A percentile compares a stretch with the other conserved stretches of the same genome.
phyloP scores from a whole-genome alignment of 495 filamentous ascomycete genomes.

The Hypomontagnella monticulosa region DNA sequence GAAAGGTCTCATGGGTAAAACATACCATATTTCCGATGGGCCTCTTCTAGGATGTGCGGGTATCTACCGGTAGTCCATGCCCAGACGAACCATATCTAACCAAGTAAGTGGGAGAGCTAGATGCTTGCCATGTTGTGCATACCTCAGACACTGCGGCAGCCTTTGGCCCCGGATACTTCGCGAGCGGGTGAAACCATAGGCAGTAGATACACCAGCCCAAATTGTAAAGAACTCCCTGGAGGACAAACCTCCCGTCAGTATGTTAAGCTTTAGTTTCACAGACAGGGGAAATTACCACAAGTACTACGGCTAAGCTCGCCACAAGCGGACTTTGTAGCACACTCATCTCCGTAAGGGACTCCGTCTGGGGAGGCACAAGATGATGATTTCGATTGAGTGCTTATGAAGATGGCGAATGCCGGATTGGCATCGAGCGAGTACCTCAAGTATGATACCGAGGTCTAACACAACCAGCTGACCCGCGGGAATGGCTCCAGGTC shows the following conservation, averaged over 20 bases:
- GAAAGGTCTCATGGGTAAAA: not conserved
- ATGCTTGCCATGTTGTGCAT: not conserved
- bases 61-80: constrained; percentile 37
- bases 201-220: constrained; percentile 44
- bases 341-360: constrained; percentile 1
- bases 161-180: constrained; percentile 55
- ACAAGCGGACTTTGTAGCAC: not conserved
- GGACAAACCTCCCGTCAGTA: constrained; percentile 5
- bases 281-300: not conserved
- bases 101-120: not conserved
- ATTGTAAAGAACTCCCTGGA: constrained; percentile 27
- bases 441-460: too few relatives aligned
- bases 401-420: not conserved
- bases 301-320: not conserved
- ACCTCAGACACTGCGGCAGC: constrained; percentile 47
- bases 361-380: not conserved
- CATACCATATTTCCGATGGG: constrained; percentile 42
- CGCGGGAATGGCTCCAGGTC: too few relatives aligned
- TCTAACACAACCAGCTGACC: too few relatives aligned
- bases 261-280: not conserved
- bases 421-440: too few relatives aligned
- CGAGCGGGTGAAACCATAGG: constrained; percentile 51
- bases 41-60: constrained; percentile 27
- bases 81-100: constrained; percentile 38
- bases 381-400: not conserved